These are phyloP conservation scores for Phytophthora pluvialis DNA, from an alignment of 352 stramenopile genomes.

Conservation along the genomic window DNA sequence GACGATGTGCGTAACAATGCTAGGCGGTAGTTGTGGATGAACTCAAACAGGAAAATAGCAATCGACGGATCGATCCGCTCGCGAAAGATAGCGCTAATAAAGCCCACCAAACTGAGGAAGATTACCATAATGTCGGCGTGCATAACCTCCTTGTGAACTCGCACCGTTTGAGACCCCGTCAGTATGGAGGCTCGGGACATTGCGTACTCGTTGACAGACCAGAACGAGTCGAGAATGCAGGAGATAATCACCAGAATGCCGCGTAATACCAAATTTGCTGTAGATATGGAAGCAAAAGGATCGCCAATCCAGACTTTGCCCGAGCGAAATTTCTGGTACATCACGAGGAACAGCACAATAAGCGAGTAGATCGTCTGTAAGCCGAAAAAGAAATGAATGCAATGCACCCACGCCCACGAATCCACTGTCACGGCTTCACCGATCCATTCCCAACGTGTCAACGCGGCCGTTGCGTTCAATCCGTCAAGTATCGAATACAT, in stretches of 20 bases:
- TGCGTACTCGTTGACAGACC: slow-evolving; percentile 45
- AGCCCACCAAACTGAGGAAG: slow-evolving; percentile 31
- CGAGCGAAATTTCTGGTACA: slow-evolving; percentile 34
- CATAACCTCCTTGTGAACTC: slow-evolving; percentile 39
- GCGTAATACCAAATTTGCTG: slow-evolving; percentile 21
- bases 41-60: slow-evolving; percentile 38
- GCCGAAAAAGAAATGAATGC: slow-evolving; percentile 45
- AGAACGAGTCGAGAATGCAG: slow-evolving; percentile 45
- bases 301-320: slow-evolving; percentile 55
- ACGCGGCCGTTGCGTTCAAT: slow-evolving; percentile 18
- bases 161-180: slow-evolving; percentile 15
- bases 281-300: slow-evolving; percentile 46
- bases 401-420: slow-evolving; percentile 53
- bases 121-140: slow-evolving; percentile 43
- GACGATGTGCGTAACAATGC: slow-evolving; percentile 17
- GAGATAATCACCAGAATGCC: slow-evolving; percentile 33
- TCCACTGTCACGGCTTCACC: slow-evolving; percentile 26
- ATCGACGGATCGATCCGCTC: slow-evolving; percentile 39
- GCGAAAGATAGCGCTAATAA: slow-evolving; percentile 34
- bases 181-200: slow-evolving; percentile 34
- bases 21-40: slow-evolving; percentile 28
- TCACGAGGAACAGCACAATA: slow-evolving; percentile 36
- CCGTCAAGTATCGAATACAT: slow-evolving; percentile 26
- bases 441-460: slow-evolving; percentile 31
- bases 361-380: slow-evolving; percentile 42